phyloP scores from a whole-genome alignment of 2,329 filamentous ascomycete genomes.

The Monilinia laxa region DNA sequence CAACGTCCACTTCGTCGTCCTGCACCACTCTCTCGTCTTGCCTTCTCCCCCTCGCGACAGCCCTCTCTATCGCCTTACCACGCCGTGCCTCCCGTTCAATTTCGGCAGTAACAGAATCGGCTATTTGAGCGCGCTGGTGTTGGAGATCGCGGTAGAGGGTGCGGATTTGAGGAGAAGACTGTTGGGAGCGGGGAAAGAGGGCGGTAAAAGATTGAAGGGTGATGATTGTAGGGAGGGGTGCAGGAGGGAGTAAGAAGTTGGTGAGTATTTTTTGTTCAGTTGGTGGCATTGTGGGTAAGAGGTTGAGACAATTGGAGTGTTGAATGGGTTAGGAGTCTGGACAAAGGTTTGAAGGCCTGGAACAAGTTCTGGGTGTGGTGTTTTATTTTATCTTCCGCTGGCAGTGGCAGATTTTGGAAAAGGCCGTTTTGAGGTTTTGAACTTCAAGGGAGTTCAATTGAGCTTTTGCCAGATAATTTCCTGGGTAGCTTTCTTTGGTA shows the following conservation, averaged over 20 bases:
- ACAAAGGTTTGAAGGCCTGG: too few relatives aligned
- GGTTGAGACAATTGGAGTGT: neutral
- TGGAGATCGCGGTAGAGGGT: constrained; percentile 76
- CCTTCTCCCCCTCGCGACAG: constrained; percentile 54
- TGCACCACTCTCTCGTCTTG: constrained; percentile 54
- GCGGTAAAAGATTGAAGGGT: constrained; percentile 73
- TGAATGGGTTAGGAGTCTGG: too few relatives aligned
- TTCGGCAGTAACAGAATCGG: constrained; percentile 65
- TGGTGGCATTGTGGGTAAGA: constrained; percentile 58
- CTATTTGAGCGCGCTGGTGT: constrained; percentile 65
- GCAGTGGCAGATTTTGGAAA: too few relatives aligned
- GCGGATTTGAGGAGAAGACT: constrained; percentile 37
- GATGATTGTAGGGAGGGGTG: constrained; percentile 70
- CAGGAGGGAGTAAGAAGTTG: constrained; percentile 76
- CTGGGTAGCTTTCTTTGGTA: too few relatives aligned
- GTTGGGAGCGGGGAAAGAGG: constrained; percentile 64
- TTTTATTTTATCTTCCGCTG: too few relatives aligned
- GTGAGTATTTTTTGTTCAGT: constrained; percentile 73
- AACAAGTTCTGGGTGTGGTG: too few relatives aligned
- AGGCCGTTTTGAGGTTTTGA: too few relatives aligned
- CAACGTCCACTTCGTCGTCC: constrained; percentile 64
- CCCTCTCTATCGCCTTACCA: constrained; percentile 57
- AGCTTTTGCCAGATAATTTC: too few relatives aligned
- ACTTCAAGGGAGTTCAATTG: too few relatives aligned
- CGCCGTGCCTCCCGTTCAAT: constrained; percentile 64